Conservation (phyloP, 306 rosid genomes). For the Coriaria nepalensis region DNA sequence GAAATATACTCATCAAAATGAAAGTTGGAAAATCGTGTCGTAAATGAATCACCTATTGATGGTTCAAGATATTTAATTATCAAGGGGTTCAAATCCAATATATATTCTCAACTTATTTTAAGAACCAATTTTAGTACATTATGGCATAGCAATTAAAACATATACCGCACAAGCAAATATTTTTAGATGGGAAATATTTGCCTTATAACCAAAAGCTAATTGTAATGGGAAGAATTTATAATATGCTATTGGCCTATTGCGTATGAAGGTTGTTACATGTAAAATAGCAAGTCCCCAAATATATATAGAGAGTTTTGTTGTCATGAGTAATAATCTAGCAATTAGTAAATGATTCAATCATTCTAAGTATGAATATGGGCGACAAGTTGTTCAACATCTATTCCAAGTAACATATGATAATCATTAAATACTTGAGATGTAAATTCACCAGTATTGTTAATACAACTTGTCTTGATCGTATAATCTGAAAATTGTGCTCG, state of each 20-base stretch:
- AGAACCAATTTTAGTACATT: not conserved
- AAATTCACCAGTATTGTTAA: not conserved
- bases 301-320: not conserved
- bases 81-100: not conserved
- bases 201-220: not conserved
- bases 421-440: not conserved
- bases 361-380: not conserved
- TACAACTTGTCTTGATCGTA: not conserved
- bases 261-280: not conserved
- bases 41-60: not conserved
- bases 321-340: not conserved
- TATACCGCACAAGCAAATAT: not conserved
- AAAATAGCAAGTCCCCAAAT: too few relatives aligned
- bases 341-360: constrained; percentile 1
- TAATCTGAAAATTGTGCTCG: not conserved
- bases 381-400: constrained; percentile 1
- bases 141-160: constrained; percentile 1
- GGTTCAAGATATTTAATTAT: not conserved
- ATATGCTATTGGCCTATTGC: not conserved
- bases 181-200: not conserved
- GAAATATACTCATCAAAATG: constrained; percentile 4
- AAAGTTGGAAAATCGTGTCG: constrained; percentile 1
- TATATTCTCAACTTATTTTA: not conserved
- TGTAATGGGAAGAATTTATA: not conserved
- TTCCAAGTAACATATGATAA: not conserved